Conservation (phyloP, 225 moss, liverwort and hornwort species). For the Physcomitrellopsis africana region DNA sequence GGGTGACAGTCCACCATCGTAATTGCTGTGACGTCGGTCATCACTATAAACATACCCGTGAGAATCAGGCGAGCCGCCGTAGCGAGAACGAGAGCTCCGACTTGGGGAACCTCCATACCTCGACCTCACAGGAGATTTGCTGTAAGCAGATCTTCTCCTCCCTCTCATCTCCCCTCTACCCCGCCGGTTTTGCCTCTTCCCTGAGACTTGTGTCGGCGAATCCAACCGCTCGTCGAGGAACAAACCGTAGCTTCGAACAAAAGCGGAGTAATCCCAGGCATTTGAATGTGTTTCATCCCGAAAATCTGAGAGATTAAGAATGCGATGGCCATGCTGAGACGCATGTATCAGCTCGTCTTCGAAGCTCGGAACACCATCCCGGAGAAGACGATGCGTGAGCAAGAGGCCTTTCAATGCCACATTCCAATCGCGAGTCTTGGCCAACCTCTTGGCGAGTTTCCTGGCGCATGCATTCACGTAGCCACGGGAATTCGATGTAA, state of each 20-base stretch:
- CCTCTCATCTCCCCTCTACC: conserved; percentile 28
- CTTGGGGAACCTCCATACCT: conserved; percentile 51
- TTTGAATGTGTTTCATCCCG: conserved; percentile 83
- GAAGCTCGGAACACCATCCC: conserved; percentile 83
- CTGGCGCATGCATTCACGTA: conserved; percentile 71
- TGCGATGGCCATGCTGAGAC: conserved; percentile 74
- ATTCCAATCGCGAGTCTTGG: conserved; percentile 86
- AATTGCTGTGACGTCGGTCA: conserved; percentile 65
- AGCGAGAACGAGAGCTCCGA: conserved; percentile 50
- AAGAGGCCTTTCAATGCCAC: conserved; percentile 88
- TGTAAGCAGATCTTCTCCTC: conserved; percentile 36
- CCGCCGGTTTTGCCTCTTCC: conserved; percentile 31
- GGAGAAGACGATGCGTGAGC: conserved; percentile 88
- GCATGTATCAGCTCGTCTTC: conserved; percentile 74
- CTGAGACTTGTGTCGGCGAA: conserved; percentile 44
- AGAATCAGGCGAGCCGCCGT: conserved; percentile 59
- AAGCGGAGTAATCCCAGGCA: conserved; percentile 92
- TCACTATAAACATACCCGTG: conserved; percentile 60
- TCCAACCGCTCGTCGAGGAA: conserved; percentile 90
- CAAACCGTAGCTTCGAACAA: conserved; percentile 80
- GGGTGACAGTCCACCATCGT: conserved; percentile 57
- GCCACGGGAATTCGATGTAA: conserved; percentile 76
- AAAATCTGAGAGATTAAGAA: conserved; percentile 81
- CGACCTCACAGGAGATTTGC: conserved; percentile 53
- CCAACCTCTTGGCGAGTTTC: conserved; percentile 43